Conservation (phyloP, 1,284 basidiomycete species). For the Fomitopsis pinicola region DNA sequence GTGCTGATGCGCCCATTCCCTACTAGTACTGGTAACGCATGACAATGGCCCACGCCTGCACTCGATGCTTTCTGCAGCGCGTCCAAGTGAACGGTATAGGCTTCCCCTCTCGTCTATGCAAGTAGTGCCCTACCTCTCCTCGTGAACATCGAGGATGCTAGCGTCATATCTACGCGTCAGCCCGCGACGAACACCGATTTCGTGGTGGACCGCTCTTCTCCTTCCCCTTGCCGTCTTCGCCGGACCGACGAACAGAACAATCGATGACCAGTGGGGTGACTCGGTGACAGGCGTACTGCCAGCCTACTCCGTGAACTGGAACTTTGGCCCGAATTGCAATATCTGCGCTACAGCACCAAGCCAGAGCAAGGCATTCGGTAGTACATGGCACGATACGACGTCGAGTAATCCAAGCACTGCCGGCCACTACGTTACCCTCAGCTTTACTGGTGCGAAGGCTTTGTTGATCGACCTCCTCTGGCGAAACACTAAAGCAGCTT, state of each 20-base stretch:
- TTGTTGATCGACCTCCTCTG: neutral
- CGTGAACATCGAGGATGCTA: too few relatives aligned
- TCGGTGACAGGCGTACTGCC: neutral
- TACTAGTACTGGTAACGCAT: too few relatives aligned
- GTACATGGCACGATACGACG: neutral
- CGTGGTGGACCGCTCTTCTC: too few relatives aligned
- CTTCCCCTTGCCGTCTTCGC: neutral
- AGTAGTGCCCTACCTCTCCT: too few relatives aligned
- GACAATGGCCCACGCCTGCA: too few relatives aligned
- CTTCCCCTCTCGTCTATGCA: too few relatives aligned
- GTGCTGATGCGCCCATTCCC: too few relatives aligned
- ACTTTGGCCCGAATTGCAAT: neutral
- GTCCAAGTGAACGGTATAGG: too few relatives aligned
- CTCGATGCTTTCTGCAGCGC: too few relatives aligned
- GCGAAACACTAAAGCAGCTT: neutral
- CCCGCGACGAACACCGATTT: too few relatives aligned
- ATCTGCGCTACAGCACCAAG: neutral
- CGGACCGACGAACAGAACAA: neutral
- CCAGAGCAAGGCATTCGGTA: neutral
- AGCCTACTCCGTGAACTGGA: neutral
- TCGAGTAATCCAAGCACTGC: neutral
- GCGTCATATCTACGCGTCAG: too few relatives aligned
- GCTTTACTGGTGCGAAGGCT: neutral
- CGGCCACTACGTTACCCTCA: neutral
- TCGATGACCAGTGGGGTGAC: neutral